These are phyloP conservation scores for Pneumocystis carinii DNA, from an alignment of 1,139 yeast species.

Conservation along the genomic window DNA sequence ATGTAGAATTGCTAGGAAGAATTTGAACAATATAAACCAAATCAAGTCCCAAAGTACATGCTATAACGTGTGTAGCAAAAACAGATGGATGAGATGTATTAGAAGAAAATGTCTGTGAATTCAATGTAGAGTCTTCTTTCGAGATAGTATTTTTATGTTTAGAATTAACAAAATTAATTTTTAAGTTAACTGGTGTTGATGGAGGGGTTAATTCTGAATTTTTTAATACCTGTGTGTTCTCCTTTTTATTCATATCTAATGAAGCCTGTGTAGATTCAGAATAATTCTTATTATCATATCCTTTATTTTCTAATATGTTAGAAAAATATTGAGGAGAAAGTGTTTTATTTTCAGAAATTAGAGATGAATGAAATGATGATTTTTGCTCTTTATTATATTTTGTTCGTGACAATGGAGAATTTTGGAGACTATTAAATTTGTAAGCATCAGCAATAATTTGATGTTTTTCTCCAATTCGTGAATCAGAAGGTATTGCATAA, in stretches of 20 bases:
- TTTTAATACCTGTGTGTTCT: background rate
- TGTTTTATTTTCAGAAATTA: background rate
- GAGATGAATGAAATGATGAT: background rate
- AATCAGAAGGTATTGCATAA: background rate
- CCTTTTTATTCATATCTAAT: background rate
- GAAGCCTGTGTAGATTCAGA: background rate
- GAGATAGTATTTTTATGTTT: background rate
- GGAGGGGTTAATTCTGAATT: background rate
- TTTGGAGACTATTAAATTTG: background rate
- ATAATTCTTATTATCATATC: background rate
- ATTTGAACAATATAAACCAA: conserved; percentile 21
- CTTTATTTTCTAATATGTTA: background rate
- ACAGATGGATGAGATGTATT: background rate
- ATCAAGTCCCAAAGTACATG: conserved; percentile 10
- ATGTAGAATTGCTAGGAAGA: conserved; percentile 47
- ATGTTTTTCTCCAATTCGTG: background rate
- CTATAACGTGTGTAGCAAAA: conserved; percentile 9
- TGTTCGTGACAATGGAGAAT: background rate
- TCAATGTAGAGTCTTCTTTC: background rate
- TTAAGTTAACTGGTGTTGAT: background rate
- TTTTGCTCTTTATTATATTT: background rate
- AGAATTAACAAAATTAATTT: background rate
- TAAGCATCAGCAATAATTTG: background rate
- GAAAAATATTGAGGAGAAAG: background rate
- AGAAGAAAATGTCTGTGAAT: background rate